Evolutionary conservation across 1,284 basidiomycete species (phyloP), one percentile per base, ranked within the genome.

Genomic region (Boletus holoroseus): DNA sequence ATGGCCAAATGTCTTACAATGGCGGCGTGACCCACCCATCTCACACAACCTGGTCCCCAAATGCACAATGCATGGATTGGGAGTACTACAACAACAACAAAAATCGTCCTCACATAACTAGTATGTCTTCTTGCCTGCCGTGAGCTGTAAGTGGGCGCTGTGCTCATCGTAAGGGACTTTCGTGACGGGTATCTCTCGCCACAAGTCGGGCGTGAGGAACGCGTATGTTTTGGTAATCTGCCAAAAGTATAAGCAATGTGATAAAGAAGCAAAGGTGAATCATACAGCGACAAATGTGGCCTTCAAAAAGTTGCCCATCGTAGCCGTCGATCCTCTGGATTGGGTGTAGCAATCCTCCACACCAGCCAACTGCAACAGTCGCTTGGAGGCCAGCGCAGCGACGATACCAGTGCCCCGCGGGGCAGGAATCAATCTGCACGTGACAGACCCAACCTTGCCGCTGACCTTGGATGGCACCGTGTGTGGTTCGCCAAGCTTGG

Each of bases 231-330:
- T 94, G 63, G 95, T 91, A 73, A 99, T 92, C 88, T 91, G 57
- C 3, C 12, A 3, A 0, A 37, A 46, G 28, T 7, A 27, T 61
- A 1, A 56, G 45, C 12, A 38, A 16, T 15, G 36, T 9, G 24
- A 45, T 3, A 35, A 13, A 15, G 24, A 34, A 16, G 39, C 24
- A 45, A 41, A 47, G 3, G 12, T 12, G 30, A 35, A 48, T 79
- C 88, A 55, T 71, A 91, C 89, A 50, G 96, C 95, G 67, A 83
- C 88, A 70, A 97, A 97, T 56, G 95, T 96, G 50, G 95, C 96
- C 78, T 98, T 98, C 78, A 99, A 86, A 84, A 98, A 98, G 81
- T 99, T 99, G 73, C 94, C 94, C 91, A 97, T 97, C 58, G 96
- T 99, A 43, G 94, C 93, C 49, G 96, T 99, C 62, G 91, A 94